A percentile compares a stretch with the other conserved stretches of the same genome.
Evolutionary conservation across 2,329 filamentous ascomycete genomes (phyloP).

Genomic region (Stachybotrys chlorohalonatus): DNA sequence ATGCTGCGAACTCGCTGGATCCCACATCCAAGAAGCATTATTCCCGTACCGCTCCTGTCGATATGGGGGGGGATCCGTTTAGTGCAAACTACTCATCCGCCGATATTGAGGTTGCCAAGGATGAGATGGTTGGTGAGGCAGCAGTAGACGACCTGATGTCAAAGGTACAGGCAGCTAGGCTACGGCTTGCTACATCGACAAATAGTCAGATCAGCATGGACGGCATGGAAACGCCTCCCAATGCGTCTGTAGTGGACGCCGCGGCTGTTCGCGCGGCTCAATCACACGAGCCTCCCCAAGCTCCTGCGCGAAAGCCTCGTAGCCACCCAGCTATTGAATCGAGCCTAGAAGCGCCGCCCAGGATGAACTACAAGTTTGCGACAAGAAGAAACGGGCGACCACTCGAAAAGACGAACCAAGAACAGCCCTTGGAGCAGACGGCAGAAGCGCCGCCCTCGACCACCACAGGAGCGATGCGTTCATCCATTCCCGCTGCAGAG

Average conservation of each 20-base stretch:
- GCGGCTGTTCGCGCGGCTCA: conserved; percentile 12
- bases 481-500: conserved; percentile 43
- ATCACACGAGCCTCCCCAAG: conserved; percentile 39
- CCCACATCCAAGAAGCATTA: conserved; percentile 30
- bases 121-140: conserved; percentile 29
- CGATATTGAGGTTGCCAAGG: conserved; percentile 31
- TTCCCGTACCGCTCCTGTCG: conserved; percentile 24
- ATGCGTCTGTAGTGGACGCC: conserved; percentile 12
- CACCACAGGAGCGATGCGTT: conserved; percentile 23
- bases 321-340: conserved; percentile 43
- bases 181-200: conserved; percentile 30
- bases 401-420: conserved; percentile 23
- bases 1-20: conserved; percentile 25
- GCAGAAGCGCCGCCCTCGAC: conserved; percentile 29
- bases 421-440: conserved; percentile 26
- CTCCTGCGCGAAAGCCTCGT: conserved; percentile 43
- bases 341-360: conserved; percentile 51
- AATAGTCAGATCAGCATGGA: conserved; percentile 37
- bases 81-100: conserved; percentile 32
- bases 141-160: conserved; percentile 47
- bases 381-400: conserved; percentile 30
- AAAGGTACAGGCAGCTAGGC: conserved; percentile 43
- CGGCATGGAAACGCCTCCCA: conserved; percentile 52
- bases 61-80: conserved; percentile 40
- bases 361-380: conserved; percentile 49